Percentiles rank a stretch among this genome's conserved stretches.
These are phyloP conservation scores for Ophiostoma novo-ulmi DNA, from an alignment of 2,329 filamentous ascomycete genomes.

Conservation along the genomic window DNA sequence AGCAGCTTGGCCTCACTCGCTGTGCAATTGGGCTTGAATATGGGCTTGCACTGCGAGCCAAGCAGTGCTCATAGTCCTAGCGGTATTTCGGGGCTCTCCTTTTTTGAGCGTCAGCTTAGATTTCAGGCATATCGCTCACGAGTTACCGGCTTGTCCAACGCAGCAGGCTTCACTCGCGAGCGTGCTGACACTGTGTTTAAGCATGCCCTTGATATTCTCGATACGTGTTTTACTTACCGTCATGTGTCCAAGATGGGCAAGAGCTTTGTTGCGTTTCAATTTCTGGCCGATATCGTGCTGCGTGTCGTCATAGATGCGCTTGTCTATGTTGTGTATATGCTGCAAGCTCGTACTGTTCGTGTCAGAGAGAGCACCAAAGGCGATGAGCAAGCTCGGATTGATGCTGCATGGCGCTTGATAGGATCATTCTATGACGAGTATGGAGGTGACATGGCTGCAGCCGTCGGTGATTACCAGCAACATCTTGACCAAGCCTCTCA, in stretches of 20 bases:
- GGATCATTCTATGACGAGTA: background rate
- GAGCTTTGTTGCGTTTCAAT: conserved; percentile 32
- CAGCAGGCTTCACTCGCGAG: background rate
- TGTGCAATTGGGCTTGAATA: conserved; percentile 30
- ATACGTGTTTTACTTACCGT: conserved; percentile 26
- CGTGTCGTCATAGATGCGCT: conserved; percentile 33
- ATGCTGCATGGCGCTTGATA: background rate
- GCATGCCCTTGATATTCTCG: conserved; percentile 29
- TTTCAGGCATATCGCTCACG: conserved; percentile 33
- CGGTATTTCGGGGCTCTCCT: conserved; percentile 43
- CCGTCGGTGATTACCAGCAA: background rate
- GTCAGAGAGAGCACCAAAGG: background rate
- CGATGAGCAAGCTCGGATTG: background rate
- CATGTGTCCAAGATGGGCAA: conserved; percentile 25
- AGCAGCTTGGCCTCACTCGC: conserved; percentile 29
- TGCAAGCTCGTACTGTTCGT: conserved; percentile 28
- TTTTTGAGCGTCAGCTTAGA: conserved; percentile 43
- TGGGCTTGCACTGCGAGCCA: conserved; percentile 38
- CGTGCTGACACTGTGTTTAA: background rate
- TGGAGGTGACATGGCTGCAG: background rate
- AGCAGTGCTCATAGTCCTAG: background rate
- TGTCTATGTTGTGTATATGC: conserved; percentile 34
- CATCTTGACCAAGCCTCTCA: background rate
- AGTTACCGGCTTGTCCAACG: background rate
- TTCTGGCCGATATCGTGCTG: conserved; percentile 32